phyloP scores from a whole-genome alignment of 2,329 filamentous ascomycete genomes.

The Calycina herbarum region DNA sequence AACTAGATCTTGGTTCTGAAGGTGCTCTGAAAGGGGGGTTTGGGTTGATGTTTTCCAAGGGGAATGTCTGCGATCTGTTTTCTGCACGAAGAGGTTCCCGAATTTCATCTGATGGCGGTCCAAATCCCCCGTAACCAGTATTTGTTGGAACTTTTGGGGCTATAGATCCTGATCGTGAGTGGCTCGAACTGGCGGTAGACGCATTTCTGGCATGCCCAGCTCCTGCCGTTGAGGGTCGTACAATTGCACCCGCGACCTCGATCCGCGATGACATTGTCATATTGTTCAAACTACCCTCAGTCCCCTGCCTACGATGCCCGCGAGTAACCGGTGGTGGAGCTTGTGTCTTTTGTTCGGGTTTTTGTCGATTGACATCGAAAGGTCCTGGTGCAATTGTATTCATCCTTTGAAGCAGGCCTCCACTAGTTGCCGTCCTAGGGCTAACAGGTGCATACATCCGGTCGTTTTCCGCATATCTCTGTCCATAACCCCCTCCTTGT shows the following conservation, averaged over 20 bases:
- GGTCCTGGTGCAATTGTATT: constrained; percentile 66
- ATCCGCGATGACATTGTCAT: constrained; percentile 16
- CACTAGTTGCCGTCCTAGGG: constrained; percentile 44
- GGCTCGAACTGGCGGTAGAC: constrained; percentile 28
- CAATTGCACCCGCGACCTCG: constrained; percentile 19
- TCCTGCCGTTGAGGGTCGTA: constrained; percentile 26
- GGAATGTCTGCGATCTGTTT: constrained; percentile 37
- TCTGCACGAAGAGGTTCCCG: constrained; percentile 40
- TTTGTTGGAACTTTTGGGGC: constrained; percentile 39
- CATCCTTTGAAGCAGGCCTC: constrained; percentile 59
- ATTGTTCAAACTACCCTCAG: constrained; percentile 25
- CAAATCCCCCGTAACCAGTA: constrained; percentile 60
- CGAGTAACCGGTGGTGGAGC: constrained; percentile 9
- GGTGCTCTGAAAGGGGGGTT: constrained; percentile 27
- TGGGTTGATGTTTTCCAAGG: constrained; percentile 26
- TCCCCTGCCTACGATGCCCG: constrained; percentile 34
- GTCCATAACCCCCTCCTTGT: constrained; percentile 22
- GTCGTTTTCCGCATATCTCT: constrained; percentile 38
- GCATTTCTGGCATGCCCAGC: constrained; percentile 28
- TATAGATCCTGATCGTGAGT: constrained; percentile 23
- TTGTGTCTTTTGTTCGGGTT: constrained; percentile 28
- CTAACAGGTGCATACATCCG: constrained; percentile 49
- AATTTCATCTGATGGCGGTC: constrained; percentile 44
- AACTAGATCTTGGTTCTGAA: constrained; percentile 22
- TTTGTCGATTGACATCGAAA: constrained; percentile 53